Evolutionary conservation across 1,284 basidiomycete species (phyloP).

Genomic region (Ceratobasidium theobromae): DNA sequence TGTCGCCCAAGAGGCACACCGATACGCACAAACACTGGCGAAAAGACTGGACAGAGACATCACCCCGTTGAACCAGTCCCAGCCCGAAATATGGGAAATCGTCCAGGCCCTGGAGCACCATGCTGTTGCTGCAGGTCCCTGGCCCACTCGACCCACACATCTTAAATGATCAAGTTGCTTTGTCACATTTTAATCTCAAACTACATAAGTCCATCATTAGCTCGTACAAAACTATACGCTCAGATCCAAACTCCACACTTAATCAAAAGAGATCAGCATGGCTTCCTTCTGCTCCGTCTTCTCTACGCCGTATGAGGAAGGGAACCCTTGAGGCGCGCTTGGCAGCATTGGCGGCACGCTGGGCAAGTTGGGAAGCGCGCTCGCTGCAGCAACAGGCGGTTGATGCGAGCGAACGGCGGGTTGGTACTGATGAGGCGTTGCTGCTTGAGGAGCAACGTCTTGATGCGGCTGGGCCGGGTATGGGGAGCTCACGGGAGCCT

Average conservation of each 20-base stretch:
- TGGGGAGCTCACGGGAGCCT: constrained; percentile 38
- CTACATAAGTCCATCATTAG: no score
- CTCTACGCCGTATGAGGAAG: constrained; percentile 51
- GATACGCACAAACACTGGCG: constrained; percentile 38
- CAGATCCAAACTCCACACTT: not conserved
- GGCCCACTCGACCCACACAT: constrained; percentile 25
- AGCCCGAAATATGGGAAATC: constrained; percentile 39
- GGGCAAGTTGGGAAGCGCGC: constrained; percentile 61
- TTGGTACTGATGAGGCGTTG: constrained; percentile 36
- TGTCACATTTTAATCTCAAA: no score
- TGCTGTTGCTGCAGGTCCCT: constrained; percentile 32
- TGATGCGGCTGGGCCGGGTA: constrained; percentile 37
- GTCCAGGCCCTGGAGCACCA: constrained; percentile 31
- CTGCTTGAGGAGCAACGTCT: constrained; percentile 35
- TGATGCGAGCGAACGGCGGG: constrained; percentile 37
- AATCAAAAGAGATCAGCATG: constrained; percentile 59
- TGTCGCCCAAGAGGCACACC: constrained; percentile 37
- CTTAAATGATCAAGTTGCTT: no score
- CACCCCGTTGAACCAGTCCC: constrained; percentile 41
- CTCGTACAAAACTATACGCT: not conserved
- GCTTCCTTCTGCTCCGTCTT: constrained; percentile 79
- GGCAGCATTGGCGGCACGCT: constrained; percentile 66
- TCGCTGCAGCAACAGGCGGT: constrained; percentile 32
- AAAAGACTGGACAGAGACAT: constrained; percentile 43
- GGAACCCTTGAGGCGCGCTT: constrained; percentile 52